Evolutionary conservation across 148 eudicot species (phyloP), one percentile per base, ranked within the genome.

Genomic region (Fagopyrum homotropicum): DNA sequence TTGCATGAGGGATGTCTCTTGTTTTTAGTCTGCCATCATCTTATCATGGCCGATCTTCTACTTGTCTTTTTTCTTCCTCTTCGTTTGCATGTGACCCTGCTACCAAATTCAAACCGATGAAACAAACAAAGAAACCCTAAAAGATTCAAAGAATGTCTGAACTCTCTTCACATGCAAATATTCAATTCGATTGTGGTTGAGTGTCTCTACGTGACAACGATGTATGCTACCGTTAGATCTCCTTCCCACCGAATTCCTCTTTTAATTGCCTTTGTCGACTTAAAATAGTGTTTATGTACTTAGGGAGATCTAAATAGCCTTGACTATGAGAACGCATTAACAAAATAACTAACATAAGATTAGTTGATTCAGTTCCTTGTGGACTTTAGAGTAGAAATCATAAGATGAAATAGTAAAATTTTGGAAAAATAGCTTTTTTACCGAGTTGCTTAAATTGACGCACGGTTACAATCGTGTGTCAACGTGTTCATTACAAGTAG

Each of bases 121-220:
- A 57, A 19, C 4, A 19, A 57, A 8, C 9, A 17, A 5, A n/a
- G 63, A 16, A 17, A n/a, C 70, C 45, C 7, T 4, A 66, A 40
- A 66, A 26, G n/a, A 52, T 57, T 66, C 19, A 66, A 66, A 66
- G 47, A 66, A 66, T 66, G 71, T 66, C 47, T 66, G 14, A n/a
- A 60, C 9, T 60, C 9, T 40, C 17, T 40, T 40, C 71, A 43
- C 71, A 66, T 66, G 71, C 71, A 40, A 5, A 40, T 45, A 66
- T 66, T 66, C 7, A 66, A 14, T 66, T 43, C 43, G 17, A 40
- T 61, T 61, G 68, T 61, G 44, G 68, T 61, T 61, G 68, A 29
- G 22, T 61, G 68, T 61, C 68, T 61, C 14, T 26, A 61, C 68
- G 68, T 66, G 46, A 66, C 47, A 66, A 66, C 43, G 46, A 66